Evolutionary conservation across 768 basidiomycete species (phyloP), one percentile per base, ranked within the genome.

Genomic region (Trametes cubensis): DNA sequence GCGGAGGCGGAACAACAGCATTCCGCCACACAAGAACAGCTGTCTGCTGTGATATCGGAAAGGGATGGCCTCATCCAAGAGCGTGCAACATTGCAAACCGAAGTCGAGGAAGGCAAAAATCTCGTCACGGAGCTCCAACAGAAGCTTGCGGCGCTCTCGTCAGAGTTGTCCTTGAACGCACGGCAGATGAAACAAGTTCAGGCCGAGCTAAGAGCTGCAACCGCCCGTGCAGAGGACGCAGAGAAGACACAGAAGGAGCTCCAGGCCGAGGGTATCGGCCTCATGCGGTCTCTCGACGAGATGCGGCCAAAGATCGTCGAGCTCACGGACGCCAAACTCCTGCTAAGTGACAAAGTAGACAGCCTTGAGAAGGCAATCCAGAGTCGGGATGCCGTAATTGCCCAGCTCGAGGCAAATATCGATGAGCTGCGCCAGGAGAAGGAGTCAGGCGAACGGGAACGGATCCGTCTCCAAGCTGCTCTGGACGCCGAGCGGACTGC

Each of bases 251-350:
- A 91, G 68, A 83, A 84, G 69, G 86, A 84, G 61, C 79, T 95
- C 3, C 92, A 93, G 68, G 76, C 78, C 0, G 93, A 95, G 73
- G 91, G 92, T 42, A 85, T 83, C n/a, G 81, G 79, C 55, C 80
- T 95, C 38, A 84, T 94, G 85, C 84, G 81, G 28, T 86, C 89
- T n/a, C 75, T 94, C 62, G 88, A 94, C 64, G 91, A 94, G 74
- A 88, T 94, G 85, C 83, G 89, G 30, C 84, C 90, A 42, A 94
- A 94, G 77, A 86, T 94, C 64, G 86, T 93, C 21, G 87, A 92
- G 70, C 78, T 95, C 56, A 92, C 89, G 3, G 83, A 85, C 40
- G 81, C 79, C 62, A 91, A 88, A 71, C 75, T 90, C 15, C 84
- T 89, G 62, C 79, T 91, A 10, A 78, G 80, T 46, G 89, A 94